These are phyloP conservation scores for Stellera chamaejasme DNA, from an alignment of 345 rosid genomes.

Conservation along the genomic window DNA sequence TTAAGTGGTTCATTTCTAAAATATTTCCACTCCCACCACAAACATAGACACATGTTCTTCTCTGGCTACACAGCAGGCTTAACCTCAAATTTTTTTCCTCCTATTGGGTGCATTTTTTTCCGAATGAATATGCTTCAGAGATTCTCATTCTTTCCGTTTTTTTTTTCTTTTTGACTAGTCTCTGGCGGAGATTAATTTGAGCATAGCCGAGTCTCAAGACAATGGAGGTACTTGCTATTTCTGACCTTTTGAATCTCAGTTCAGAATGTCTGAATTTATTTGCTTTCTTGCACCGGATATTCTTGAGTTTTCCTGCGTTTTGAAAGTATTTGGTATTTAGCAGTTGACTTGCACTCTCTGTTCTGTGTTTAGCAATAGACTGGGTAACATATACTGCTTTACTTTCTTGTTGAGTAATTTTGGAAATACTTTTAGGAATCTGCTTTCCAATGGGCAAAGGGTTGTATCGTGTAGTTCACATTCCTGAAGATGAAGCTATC, in stretches of 20 bases:
- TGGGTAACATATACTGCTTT: constrained; percentile 4
- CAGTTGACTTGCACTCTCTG: not conserved
- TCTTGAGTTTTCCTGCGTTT: not conserved
- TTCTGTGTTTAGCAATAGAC: constrained; percentile 2
- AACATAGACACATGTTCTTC: not conserved
- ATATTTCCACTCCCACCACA: too few relatives aligned
- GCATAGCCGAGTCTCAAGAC: constrained; percentile 67
- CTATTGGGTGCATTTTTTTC: not conserved
- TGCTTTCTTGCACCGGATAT: not conserved
- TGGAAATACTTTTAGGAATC: constrained; percentile 49
- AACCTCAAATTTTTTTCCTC: constrained; percentile 8
- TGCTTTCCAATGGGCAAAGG: constrained; percentile 99
- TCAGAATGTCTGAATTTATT: not conserved
- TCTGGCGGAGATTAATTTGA: constrained; percentile 79
- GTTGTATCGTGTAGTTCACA: constrained; percentile 85
- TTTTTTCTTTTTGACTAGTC: constrained; percentile 51
- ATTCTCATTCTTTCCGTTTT: constrained; percentile 19
- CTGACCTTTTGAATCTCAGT: not conserved
- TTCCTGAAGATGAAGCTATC: constrained; percentile 97
- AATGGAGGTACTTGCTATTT: constrained; percentile 60
- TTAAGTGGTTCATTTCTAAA: not conserved
- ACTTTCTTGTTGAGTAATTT: constrained; percentile 5
- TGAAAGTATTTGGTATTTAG: not conserved
- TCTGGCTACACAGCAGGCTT: constrained; percentile 1
- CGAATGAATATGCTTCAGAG: constrained; percentile 19